Conservation (phyloP, 2,329 filamentous ascomycete species). For the Cordyceps farinosa region DNA sequence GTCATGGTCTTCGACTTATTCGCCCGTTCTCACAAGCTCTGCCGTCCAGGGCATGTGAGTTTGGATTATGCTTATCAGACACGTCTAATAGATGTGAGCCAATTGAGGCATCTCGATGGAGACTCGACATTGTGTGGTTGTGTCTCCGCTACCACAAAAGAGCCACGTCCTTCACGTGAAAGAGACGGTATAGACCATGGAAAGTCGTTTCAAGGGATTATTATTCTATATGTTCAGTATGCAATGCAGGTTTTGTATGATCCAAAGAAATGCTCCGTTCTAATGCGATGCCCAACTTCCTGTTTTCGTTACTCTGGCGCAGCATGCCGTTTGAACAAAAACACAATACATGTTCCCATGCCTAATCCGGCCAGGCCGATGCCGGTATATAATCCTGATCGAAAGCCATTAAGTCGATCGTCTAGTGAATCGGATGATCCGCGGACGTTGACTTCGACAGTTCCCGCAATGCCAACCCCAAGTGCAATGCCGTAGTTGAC, state of each 20-base stretch:
- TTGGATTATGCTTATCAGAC: too few species aligned
- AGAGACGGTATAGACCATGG: too few species aligned
- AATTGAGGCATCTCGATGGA: too few species aligned
- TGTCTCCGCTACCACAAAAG: too few species aligned
- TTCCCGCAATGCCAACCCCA: conserved; percentile 63
- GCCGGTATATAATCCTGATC: conserved; percentile 40
- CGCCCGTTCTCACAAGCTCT: too few species aligned
- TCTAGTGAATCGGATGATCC: conserved; percentile 24
- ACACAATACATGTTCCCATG: conserved; percentile 8
- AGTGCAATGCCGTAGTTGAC: conserved; percentile 68
- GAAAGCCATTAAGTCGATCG: conserved; percentile 32
- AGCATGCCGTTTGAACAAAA: conserved; percentile 8
- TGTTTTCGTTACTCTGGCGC: background rate
- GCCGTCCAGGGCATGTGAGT: too few species aligned
- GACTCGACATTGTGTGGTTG: too few species aligned
- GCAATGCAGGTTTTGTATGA: too few species aligned
- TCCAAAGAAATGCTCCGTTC: background rate
- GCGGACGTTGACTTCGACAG: conserved; percentile 48
- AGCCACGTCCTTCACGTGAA: too few species aligned
- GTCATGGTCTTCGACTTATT: background rate
- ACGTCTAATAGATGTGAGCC: too few species aligned
- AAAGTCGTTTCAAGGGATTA: too few species aligned
- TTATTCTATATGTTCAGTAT: too few species aligned
- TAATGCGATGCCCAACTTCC: background rate
- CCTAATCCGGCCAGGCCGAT: conserved; percentile 33